A percentile compares a stretch with the other conserved stretches of the same genome.
Evolutionary conservation across 345 rosid species (phyloP).

Genomic region (Acer negundo): DNA sequence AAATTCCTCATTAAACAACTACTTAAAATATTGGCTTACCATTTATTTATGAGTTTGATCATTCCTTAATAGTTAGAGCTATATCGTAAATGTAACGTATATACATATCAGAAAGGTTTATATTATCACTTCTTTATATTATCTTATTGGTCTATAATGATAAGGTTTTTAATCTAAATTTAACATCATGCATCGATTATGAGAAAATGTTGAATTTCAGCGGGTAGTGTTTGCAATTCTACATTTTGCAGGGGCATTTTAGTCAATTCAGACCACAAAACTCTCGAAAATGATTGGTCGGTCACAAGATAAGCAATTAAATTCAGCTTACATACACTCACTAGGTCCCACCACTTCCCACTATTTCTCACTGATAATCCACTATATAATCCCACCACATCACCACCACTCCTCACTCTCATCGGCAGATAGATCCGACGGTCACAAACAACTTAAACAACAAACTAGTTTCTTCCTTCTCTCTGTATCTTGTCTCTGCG

Average conservation of each 20-base stretch:
- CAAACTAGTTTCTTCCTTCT: not conserved
- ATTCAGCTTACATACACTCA: conserved; percentile 20
- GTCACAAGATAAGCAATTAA: conserved; percentile 20
- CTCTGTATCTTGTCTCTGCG: too few species aligned
- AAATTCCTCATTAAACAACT: too few species aligned
- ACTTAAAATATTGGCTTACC: not conserved
- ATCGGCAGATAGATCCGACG: not conserved
- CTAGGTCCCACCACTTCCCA: conserved; percentile 23
- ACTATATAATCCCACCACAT: conserved; percentile 24
- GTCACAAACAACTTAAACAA: not conserved
- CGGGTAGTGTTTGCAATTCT: not conserved
- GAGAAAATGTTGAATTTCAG: too few species aligned
- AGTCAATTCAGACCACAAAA: not conserved
- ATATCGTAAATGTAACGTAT: too few species aligned
- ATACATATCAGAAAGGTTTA: too few species aligned
- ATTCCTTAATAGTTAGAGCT: too few species aligned
- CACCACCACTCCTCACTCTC: not conserved
- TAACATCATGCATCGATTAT: not conserved
- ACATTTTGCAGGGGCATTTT: not conserved
- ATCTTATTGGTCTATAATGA: too few species aligned
- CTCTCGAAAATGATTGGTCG: conserved; percentile 33
- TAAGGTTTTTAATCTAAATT: not conserved
- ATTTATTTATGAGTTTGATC: not conserved
- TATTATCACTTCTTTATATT: too few species aligned
- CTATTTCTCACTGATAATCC: not conserved